Evolutionary conservation across 345 rosid species (phyloP).

Genomic region (Boechera retrofracta): DNA sequence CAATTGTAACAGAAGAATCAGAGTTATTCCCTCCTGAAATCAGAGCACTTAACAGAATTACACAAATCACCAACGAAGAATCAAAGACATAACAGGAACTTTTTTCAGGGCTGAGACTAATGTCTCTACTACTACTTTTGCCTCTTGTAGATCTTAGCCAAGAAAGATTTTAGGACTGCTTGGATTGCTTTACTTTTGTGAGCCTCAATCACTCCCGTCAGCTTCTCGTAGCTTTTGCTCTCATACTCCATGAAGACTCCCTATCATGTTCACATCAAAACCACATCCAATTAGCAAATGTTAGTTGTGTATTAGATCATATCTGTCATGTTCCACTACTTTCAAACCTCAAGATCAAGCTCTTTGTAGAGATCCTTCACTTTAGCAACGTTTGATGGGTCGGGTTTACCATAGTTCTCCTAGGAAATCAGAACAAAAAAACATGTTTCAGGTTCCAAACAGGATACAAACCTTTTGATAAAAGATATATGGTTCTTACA

Average conservation of each 20-base stretch:
- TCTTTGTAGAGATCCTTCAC: conserved; percentile 75
- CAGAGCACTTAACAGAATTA: conserved; percentile 35
- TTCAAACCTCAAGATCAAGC: conserved; percentile 70
- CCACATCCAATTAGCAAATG: conserved; percentile 24
- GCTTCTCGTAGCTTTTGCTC: conserved; percentile 74
- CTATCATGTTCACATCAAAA: conserved; percentile 45
- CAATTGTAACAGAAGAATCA: conserved; percentile 12
- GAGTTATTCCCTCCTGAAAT: conserved; percentile 22
- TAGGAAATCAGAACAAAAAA: conserved; percentile 35
- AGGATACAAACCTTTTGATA: neutral
- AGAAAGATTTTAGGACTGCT: conserved; percentile 82
- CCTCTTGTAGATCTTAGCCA: conserved; percentile 92
- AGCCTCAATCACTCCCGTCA: conserved; percentile 63
- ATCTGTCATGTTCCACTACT: conserved; percentile 5
- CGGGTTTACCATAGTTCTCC: conserved; percentile 84
- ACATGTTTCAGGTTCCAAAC: conserved; percentile 33
- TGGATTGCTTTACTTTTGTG: conserved; percentile 76
- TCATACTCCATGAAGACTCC: conserved; percentile 72
- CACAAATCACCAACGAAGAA: conserved; percentile 28
- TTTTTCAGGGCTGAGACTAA: neutral
- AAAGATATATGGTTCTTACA: conserved; percentile 45
- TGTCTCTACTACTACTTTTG: conserved; percentile 50
- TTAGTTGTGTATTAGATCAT: neutral
- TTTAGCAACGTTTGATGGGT: conserved; percentile 62
- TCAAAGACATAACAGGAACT: neutral